These are phyloP conservation scores for Aquilaria agallochum DNA, from an alignment of 441 rosid genomes.

Conservation along the genomic window DNA sequence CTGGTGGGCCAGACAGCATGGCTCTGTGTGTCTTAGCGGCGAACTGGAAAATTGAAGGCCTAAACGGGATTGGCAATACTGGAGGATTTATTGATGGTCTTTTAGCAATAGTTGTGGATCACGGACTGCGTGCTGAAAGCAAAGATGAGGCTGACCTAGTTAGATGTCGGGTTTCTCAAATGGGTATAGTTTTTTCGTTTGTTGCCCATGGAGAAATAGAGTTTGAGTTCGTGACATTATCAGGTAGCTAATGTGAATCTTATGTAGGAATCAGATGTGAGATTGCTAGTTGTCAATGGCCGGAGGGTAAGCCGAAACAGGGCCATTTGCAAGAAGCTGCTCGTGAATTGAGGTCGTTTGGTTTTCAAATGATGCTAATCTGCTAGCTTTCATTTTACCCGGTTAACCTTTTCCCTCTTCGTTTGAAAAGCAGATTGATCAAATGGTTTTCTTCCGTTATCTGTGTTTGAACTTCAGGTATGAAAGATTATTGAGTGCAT, in stretches of 20 bases:
- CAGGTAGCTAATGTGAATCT: slow-evolving; percentile 30
- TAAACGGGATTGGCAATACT: slow-evolving; percentile 20
- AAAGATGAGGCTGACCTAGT: slow-evolving; percentile 68
- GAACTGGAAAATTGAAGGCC: slow-evolving; percentile 67
- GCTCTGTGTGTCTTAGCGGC: slow-evolving; percentile 83
- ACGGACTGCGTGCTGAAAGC: slow-evolving; percentile 81
- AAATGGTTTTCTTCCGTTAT: background rate
- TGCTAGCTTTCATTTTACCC: slow-evolving; percentile 3
- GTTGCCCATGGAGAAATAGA: background rate
- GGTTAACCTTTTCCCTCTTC: slow-evolving; percentile 4
- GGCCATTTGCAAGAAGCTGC: slow-evolving; percentile 95
- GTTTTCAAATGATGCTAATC: background rate
- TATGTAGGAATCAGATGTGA: slow-evolving; percentile 88
- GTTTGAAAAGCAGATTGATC: background rate
- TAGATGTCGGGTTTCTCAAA: slow-evolving; percentile 55
- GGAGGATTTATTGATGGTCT: slow-evolving; percentile 69
- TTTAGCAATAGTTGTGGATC: slow-evolving; percentile 81
- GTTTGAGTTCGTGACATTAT: slow-evolving; percentile 1
- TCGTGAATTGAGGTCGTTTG: slow-evolving; percentile 64
- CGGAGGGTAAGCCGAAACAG: slow-evolving; percentile 69
- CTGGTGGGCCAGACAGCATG: slow-evolving; percentile 98
- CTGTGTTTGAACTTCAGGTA: slow-evolving; percentile 47
- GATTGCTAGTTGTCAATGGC: slow-evolving; percentile 79
- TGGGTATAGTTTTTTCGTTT: slow-evolving; percentile 44
- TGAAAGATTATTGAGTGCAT: slow-evolving; percentile 59